Evolutionary conservation across 192 early-diverging fungal genomes (phyloP).

Genomic region (Mortierella antarctica): DNA sequence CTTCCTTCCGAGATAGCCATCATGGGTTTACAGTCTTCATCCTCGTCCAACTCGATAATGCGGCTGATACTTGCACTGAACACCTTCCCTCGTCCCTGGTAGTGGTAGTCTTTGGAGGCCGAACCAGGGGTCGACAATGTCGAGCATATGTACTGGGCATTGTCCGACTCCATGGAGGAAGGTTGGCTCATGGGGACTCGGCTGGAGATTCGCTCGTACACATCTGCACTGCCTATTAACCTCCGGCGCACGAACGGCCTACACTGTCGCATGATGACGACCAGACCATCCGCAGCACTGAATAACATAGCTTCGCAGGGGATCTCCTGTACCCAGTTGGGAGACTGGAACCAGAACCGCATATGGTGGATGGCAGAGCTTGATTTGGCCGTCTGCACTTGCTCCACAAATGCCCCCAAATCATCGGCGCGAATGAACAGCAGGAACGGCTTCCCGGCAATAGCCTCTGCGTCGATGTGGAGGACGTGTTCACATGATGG

Average conservation of each 20-base stretch:
- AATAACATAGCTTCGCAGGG: constrained; percentile 9
- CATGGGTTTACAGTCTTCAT: too few species aligned
- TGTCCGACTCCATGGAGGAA: too few species aligned
- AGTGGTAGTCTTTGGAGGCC: too few species aligned
- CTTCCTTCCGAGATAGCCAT: too few species aligned
- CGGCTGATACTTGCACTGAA: too few species aligned
- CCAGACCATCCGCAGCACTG: constrained; percentile 15
- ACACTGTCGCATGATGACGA: constrained; percentile 4
- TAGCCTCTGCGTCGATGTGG: neutral
- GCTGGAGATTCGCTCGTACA: too few species aligned
- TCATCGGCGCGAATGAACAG: constrained; percentile 23
- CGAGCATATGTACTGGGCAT: too few species aligned
- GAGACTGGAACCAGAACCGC: constrained; percentile 24
- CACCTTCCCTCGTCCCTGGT: too few species aligned
- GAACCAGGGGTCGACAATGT: too few species aligned
- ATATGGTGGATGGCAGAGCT: constrained; percentile 17
- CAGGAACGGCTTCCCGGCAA: constrained; percentile 18
- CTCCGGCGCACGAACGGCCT: constrained; percentile 4
- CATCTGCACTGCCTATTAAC: neutral
- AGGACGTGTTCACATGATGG: constrained; percentile 2
- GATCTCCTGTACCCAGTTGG: constrained; percentile 1
- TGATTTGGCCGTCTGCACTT: constrained; percentile 23
- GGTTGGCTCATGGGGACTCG: too few species aligned
- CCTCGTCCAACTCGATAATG: too few species aligned
- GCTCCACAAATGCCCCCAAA: constrained; percentile 8